Conservation (phyloP, 345 rosid species). For the Trapa bicornis region DNA sequence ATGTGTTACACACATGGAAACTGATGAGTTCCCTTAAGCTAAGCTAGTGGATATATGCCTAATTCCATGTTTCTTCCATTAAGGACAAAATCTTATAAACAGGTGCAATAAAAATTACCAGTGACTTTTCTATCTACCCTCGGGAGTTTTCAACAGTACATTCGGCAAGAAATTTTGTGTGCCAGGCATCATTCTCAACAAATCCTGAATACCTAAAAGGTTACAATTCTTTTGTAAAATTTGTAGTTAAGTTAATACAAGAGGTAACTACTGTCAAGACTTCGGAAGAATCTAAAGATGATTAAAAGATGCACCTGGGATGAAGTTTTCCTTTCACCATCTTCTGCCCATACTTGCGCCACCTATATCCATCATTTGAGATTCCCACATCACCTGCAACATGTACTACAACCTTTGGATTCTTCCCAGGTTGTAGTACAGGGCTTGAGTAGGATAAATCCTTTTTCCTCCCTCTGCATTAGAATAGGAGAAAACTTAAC, state of each 20-base stretch:
- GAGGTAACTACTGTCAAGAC: not conserved
- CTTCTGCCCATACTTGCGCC: conserved; percentile 97
- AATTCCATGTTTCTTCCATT: not conserved
- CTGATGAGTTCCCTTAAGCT: not conserved
- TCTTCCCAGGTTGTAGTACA: conserved; percentile 47
- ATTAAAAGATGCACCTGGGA: conserved; percentile 47
- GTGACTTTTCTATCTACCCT: not conserved
- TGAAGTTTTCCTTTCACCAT: conserved; percentile 90
- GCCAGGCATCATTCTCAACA: no score
- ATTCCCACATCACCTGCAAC: conserved; percentile 84
- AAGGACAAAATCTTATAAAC: not conserved
- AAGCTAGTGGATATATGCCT: not conserved
- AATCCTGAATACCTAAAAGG: no score
- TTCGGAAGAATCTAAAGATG: not conserved
- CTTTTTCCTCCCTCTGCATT: conserved; percentile 48
- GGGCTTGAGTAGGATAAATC: conserved; percentile 27
- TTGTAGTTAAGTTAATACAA: not conserved
- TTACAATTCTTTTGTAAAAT: not conserved
- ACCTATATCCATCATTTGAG: conserved; percentile 89
- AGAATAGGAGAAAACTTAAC: conserved; percentile 10
- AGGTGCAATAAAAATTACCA: not conserved
- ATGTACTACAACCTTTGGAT: conserved; percentile 61
- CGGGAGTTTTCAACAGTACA: no score
- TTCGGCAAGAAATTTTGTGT: no score
- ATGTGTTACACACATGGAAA: not conserved